Evolutionary conservation across 805 yeast genomes (phyloP), one percentile per base, ranked within the genome.

Genomic region (Hanseniaspora jakobsenii): DNA sequence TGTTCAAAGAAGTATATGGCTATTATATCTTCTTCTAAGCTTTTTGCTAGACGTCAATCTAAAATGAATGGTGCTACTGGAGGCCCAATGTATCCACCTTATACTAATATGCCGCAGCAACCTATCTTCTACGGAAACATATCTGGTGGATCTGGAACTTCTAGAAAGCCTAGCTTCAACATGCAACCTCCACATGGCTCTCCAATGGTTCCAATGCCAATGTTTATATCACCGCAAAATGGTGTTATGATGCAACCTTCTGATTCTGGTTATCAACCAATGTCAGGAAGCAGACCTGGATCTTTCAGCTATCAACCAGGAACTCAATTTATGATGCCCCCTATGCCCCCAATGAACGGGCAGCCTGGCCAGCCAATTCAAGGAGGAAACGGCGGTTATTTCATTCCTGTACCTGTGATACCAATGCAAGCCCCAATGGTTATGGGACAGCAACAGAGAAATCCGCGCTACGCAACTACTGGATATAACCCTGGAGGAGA

Each of bases 381-480:
- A 3, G 38, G 28, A 7, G 22, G 29, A 19, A 22, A 36, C 12
- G 31, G 24, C 10, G 40, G 40, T 19, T 41, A 41, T 18, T 41
- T 32, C 17, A 27, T 41, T 12, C 45, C 30, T 14, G 29, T 41
- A 34, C 45, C 45, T 12, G 34, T 41, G 29, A 27, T 41, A 21
- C 38, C 44, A 8, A 34, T 40, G 26, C 44, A 36, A 19, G 24
- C 27, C 27, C 38, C 44, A 12, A 36, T 40, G 22, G 32, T 40
- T 37, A 27, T 40, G 31, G 32, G 38, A 2, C 16, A 10, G 17
- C 19, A 21, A 6, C 38, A 21, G 13, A 3, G 18, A 12, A 3
- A 13, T 21, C 36, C 18, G 14, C 26, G 21, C 10, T 13, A 32
- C 4, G 19, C 27, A 13, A 18, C 19, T 6, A 22, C 21, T 16